Conservation (phyloP, 371 early-diverging fungal species). For the Funneliformis caledonium region DNA sequence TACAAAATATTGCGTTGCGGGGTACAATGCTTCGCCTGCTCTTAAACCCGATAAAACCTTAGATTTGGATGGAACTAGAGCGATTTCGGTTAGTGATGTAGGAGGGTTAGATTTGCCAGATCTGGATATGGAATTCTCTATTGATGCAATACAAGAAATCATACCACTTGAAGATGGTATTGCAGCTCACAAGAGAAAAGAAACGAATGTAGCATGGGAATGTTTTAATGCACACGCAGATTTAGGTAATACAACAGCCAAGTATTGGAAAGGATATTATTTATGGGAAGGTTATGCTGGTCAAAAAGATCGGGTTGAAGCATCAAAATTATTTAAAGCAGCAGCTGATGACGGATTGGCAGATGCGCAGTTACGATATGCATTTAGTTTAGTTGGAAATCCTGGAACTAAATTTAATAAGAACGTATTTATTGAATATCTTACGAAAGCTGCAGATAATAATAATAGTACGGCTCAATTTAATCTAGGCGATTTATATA, state of each 20-base stretch:
- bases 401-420: conserved; percentile 21
- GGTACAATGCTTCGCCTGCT: background rate
- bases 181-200: conserved; percentile 16
- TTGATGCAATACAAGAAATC: background rate
- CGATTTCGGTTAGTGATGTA: conserved; percentile 15
- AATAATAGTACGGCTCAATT: conserved; percentile 27
- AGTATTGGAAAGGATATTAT: conserved; percentile 36
- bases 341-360: conserved; percentile 24
- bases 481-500: conserved; percentile 30
- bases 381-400: conserved; percentile 27
- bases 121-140: background rate
- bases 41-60: background rate
- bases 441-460: conserved; percentile 19
- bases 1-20: background rate
- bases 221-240: conserved; percentile 31
- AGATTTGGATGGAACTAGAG: conserved; percentile 16
- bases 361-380: conserved; percentile 37
- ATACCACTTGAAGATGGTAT: conserved; percentile 36
- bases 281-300: conserved; percentile 5
- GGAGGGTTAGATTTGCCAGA: conserved; percentile 6
- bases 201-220: conserved; percentile 20
- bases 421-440: conserved; percentile 21
- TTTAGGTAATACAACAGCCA: conserved; percentile 12
- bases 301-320: background rate
- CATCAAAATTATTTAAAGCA: conserved; percentile 33